A percentile compares a stretch with the other conserved stretches of the same genome.
Evolutionary conservation across 2,329 filamentous ascomycete species (phyloP).

Genomic region (Fusarium mangiferae): DNA sequence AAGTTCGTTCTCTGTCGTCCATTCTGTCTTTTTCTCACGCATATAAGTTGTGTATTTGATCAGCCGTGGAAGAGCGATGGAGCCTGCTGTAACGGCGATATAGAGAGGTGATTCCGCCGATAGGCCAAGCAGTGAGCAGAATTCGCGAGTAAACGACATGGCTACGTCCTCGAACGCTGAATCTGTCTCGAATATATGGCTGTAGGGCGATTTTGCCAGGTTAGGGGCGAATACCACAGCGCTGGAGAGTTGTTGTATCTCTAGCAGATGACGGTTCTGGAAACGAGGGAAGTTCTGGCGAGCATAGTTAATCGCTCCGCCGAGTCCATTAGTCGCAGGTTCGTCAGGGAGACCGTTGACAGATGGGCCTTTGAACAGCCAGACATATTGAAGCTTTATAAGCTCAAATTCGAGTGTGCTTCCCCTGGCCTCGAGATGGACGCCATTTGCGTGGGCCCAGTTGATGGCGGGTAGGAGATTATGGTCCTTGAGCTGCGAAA

Average conservation of each 20-base stretch:
- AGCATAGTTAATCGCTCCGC: conserved; percentile 80
- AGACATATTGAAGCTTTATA: conserved; percentile 87
- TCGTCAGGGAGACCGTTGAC: conserved; percentile 67
- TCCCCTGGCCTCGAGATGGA: conserved; percentile 79
- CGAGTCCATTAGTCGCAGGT: conserved; percentile 61
- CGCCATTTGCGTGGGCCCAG: conserved; percentile 81
- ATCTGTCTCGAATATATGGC: conserved; percentile 77
- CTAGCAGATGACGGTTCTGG: conserved; percentile 76
- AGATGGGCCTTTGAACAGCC: conserved; percentile 77
- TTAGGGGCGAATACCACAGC: conserved; percentile 85
- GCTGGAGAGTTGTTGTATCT: conserved; percentile 83
- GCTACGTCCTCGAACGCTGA: conserved; percentile 85
- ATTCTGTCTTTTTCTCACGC: conserved; percentile 89
- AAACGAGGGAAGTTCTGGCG: conserved; percentile 79
- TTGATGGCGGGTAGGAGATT: conserved; percentile 86
- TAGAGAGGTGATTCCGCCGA: conserved; percentile 94
- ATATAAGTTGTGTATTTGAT: conserved; percentile 90
- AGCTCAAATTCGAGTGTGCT: conserved; percentile 97
- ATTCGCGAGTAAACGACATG: conserved; percentile 90
- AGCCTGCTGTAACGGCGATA: conserved; percentile 89
- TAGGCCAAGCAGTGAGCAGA: conserved; percentile 89
- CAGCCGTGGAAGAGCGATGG: conserved; percentile 88
- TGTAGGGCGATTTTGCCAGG: conserved; percentile 80
- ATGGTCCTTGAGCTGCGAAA: conserved; percentile 77
- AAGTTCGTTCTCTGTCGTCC: conserved; percentile 91